Evolutionary conservation across 495 filamentous ascomycete species (phyloP).

Genomic region (Trichocladium antarcticum): DNA sequence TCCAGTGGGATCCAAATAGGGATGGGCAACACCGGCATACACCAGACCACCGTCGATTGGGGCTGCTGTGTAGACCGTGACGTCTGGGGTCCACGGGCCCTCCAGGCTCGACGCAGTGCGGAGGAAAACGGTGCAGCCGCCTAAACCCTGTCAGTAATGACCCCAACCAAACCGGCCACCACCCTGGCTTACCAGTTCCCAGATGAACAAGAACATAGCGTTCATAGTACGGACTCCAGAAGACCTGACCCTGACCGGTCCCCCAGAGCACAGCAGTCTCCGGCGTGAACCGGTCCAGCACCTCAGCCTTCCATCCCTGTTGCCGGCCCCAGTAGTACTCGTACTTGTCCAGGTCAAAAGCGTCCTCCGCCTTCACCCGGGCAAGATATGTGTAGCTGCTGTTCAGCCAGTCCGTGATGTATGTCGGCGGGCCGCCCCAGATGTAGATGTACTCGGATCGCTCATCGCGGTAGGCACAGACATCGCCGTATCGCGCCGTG

Average conservation of each 20-base stretch:
- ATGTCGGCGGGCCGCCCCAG: constrained; percentile 26
- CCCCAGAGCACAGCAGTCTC: constrained; percentile 27
- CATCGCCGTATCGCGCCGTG: constrained; percentile 26
- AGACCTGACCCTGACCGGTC: constrained; percentile 25
- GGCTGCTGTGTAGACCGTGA: constrained; percentile 22
- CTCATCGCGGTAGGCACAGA: constrained; percentile 28
- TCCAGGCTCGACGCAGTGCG: constrained; percentile 22
- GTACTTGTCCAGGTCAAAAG: constrained; percentile 26
- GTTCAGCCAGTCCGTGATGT: constrained; percentile 9
- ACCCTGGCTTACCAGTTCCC: constrained; percentile 15
- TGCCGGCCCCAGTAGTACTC: constrained; percentile 30
- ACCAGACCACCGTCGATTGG: constrained; percentile 23
- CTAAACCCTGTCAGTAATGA: constrained; percentile 7
- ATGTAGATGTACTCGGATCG: constrained; percentile 27
- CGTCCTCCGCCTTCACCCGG: constrained; percentile 24
- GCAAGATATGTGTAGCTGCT: constrained; percentile 28
- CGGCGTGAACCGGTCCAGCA: constrained; percentile 17
- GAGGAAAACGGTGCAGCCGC: constrained; percentile 14
- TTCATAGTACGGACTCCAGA: constrained; percentile 22
- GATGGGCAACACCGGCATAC: constrained; percentile 27
- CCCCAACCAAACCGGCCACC: background rate
- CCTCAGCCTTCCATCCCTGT: constrained; percentile 22
- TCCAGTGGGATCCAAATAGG: constrained; percentile 24
- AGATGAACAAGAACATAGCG: constrained; percentile 27
- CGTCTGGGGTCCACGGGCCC: constrained; percentile 29